Evolutionary conservation across 2,329 filamentous ascomycete genomes (phyloP), one percentile per base, ranked within the genome.

Genomic region (Botrytis galanthina): DNA sequence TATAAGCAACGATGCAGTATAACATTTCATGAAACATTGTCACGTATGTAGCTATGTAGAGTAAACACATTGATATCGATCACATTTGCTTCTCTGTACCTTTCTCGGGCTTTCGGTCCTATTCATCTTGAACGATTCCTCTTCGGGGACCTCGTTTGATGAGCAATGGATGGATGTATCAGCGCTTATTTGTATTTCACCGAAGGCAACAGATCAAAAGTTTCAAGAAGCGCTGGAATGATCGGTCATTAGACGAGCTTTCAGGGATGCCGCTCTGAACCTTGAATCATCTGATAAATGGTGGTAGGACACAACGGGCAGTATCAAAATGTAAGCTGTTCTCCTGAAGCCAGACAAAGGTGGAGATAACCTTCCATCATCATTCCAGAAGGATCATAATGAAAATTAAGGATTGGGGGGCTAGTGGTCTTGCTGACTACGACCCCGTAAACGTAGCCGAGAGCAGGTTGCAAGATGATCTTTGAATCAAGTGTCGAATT

Each of bases 301-400:
- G 39, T 46, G n/a, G 18, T n/a, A 26, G 61, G 44, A 18, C 48
- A 22, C 16, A 4, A 32, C 32, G n/a, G 3, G n/a, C 46, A 64
- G 61, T 20, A 64, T 63, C 5, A 63, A 63, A 39, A 44, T 44
- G 14, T 20, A 44, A 44, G 61, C 61, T 10, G 16, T 44, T 39
- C 16, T 4, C 39, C 61, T 29, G 26, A 6, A 32, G 16, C 26
- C 2, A n/a, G 16, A 7, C n/a, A 18, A 9, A 22, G 60, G 22
- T 26, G 12, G 16, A 20, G 14, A 42, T n/a, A 63, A n/a, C 39
- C 42, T 46, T 54, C 48, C 26, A 54, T 39, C 42, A 32, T 46
- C 2, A 64, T 63, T 63, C 61, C 5, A 44, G 61, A 63, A 63
- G 61, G 39, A 63, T 63, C 61, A 63, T 63, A n/a, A 6, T 62